phyloP scores from a whole-genome alignment of 768 basidiomycete species.

The Suillus spraguei region DNA sequence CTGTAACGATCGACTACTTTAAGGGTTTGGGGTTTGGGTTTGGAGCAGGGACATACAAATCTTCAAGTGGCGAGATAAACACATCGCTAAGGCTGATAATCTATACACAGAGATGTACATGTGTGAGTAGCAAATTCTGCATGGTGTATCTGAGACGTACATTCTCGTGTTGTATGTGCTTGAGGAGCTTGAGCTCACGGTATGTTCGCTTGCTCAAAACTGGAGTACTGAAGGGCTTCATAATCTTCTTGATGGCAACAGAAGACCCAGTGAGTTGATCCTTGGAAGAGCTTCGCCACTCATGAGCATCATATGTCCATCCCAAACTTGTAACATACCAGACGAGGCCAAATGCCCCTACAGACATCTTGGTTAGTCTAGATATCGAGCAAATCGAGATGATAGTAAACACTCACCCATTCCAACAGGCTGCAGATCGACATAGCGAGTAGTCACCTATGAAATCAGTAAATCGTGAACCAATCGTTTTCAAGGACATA shows the following conservation, averaged over 20 bases:
- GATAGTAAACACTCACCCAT: conserved; percentile 72
- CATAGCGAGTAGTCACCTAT: conserved; percentile 97
- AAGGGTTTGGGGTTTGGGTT: conserved; percentile 8
- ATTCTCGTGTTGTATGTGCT: conserved; percentile 99
- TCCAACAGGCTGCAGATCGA: conserved; percentile 98
- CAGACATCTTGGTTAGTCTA: conserved; percentile 21
- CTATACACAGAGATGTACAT: conserved; percentile 40
- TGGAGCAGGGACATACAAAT: conserved; percentile 63
- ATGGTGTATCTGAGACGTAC: conserved; percentile 45
- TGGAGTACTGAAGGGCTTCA: conserved; percentile 99
- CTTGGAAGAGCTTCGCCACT: conserved; percentile 74
- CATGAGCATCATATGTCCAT: conserved; percentile 16
- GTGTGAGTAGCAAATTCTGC: conserved; percentile 2
- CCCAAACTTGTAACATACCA: conserved; percentile 57
- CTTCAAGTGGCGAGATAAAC: conserved; percentile 99
- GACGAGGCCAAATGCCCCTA: conserved; percentile 97
- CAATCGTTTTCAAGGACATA: conserved; percentile 18
- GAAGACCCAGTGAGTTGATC: conserved; percentile 92
- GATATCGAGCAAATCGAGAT: conserved; percentile 11
- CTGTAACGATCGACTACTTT: conserved; percentile 42
- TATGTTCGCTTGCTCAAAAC: conserved; percentile 98
- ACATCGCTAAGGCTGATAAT: conserved; percentile 99
- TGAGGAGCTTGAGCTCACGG: conserved; percentile 95
- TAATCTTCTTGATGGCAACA: conserved; percentile 99
- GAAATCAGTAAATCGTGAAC: conserved; percentile 23